These are phyloP conservation scores for Breviolum minutum DNA, from an alignment of 73 alveolate genomes.

Conservation along the genomic window DNA sequence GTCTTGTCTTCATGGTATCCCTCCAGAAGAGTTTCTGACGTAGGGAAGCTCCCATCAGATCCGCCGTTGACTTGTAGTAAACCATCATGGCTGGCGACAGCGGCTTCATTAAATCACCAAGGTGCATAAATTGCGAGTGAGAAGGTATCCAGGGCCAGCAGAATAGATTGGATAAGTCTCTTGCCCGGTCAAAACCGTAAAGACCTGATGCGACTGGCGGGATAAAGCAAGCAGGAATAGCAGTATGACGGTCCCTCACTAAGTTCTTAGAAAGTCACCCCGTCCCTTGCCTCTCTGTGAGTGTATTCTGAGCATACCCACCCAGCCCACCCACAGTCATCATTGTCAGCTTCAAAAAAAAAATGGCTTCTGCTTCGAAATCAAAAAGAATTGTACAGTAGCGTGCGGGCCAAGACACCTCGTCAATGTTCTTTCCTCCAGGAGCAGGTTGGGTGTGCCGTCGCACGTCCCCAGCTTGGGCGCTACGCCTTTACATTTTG, in stretches of 20 bases:
- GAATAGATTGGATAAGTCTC: constrained; percentile 77
- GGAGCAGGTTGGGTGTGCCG: constrained; percentile 30
- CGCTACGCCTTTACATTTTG: constrained; percentile 24
- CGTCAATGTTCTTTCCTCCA: constrained; percentile 42
- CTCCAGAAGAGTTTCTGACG: no score
- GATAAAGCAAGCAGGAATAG: background rate
- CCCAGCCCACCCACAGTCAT: no score
- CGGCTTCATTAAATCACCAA: background rate
- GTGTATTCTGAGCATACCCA: no score
- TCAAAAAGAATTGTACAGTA: no score
- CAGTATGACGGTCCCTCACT: background rate
- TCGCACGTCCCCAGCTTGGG: constrained; percentile 83
- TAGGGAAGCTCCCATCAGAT: no score
- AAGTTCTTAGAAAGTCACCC: no score
- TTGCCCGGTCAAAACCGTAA: constrained; percentile 51
- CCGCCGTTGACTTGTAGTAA: no score
- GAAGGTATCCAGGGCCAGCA: constrained; percentile 77
- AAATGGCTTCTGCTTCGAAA: no score
- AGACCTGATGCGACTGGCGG: background rate
- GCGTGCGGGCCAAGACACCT: background rate
- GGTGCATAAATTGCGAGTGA: constrained; percentile 62
- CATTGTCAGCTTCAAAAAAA: no score
- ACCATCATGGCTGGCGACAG: no score
- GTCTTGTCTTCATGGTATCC: no score
- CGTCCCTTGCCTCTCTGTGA: no score